Conservation (phyloP, 192 early-diverging fungal species). For the Thoreauomyces humboldtii region DNA sequence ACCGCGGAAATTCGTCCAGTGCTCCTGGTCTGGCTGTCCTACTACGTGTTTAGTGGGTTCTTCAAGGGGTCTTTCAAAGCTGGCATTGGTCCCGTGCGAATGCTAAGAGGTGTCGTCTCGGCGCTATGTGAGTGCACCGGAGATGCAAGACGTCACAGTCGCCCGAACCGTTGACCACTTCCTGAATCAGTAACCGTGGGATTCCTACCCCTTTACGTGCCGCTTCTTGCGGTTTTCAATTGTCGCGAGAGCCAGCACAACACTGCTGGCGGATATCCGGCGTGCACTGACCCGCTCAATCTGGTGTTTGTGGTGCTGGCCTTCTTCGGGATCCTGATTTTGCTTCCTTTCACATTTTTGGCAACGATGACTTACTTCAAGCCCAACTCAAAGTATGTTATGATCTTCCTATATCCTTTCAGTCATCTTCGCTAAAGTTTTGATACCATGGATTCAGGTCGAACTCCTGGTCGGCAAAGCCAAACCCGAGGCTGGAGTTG, state of each 20-base stretch:
- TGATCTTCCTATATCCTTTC: background rate
- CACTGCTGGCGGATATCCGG: background rate
- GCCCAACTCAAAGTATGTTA: conserved; percentile 18
- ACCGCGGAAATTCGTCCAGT: too few species aligned
- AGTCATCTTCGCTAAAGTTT: background rate
- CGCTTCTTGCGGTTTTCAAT: conserved; percentile 12
- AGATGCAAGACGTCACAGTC: too few species aligned
- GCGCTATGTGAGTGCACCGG: background rate
- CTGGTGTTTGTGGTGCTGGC: conserved; percentile 5
- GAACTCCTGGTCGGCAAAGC: conserved; percentile 1
- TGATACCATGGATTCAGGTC: background rate
- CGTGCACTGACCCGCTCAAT: conserved; percentile 8
- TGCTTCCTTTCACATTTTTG: conserved; percentile 15
- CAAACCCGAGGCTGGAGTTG: conserved; percentile 8
- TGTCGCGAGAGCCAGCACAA: background rate
- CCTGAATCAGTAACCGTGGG: conserved; percentile 27
- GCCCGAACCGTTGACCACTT: too few species aligned
- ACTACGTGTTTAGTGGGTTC: conserved; percentile 22
- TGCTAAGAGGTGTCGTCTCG: conserved; percentile 4
- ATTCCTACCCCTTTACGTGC: conserved; percentile 16
- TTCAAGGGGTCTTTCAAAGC: conserved; percentile 17
- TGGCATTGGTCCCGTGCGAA: conserved; percentile 17
- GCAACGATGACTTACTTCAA: conserved; percentile 21
- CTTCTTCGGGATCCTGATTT: conserved; percentile 1
- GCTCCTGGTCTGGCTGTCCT: conserved; percentile 9